phyloP scores from a whole-genome alignment of 2,329 filamentous ascomycete genomes.

The Fusarium metavorans region DNA sequence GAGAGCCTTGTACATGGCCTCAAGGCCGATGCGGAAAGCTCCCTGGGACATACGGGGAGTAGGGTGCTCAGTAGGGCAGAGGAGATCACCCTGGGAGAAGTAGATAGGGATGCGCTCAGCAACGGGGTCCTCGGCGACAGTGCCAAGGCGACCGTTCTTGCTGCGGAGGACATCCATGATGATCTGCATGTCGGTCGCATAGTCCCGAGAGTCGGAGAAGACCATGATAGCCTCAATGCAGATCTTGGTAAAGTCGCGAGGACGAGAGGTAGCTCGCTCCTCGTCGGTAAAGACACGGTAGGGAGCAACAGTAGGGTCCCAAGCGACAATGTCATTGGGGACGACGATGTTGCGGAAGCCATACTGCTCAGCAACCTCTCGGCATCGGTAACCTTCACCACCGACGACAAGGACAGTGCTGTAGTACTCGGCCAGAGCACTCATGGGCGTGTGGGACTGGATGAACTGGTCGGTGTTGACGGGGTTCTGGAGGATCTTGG shows the following conservation, averaged over 20 bases:
- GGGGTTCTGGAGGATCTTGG: conserved; percentile 55
- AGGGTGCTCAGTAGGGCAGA: conserved; percentile 86
- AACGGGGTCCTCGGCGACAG: conserved; percentile 56
- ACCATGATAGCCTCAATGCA: conserved; percentile 90
- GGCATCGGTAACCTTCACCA: conserved; percentile 80
- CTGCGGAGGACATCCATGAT: conserved; percentile 84
- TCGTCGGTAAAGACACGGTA: conserved; percentile 75
- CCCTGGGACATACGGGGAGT: conserved; percentile 88
- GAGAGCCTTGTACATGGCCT: conserved; percentile 79
- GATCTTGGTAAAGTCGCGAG: conserved; percentile 79
- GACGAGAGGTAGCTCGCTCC: conserved; percentile 74
- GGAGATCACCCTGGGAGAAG: conserved; percentile 87
- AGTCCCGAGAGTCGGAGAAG: conserved; percentile 93
- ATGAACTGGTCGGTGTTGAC: conserved; percentile 69
- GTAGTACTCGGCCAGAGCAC: conserved; percentile 81
- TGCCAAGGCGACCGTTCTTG: conserved; percentile 79
- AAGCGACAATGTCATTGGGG: conserved; percentile 81
- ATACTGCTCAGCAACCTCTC: conserved; percentile 64
- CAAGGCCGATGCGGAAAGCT: conserved; percentile 82
- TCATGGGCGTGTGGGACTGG: conserved; percentile 84
- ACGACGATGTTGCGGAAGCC: conserved; percentile 85
- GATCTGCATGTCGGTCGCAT: conserved; percentile 86
- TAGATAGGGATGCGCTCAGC: conserved; percentile 75
- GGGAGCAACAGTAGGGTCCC: conserved; percentile 81
- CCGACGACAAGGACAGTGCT: conserved; percentile 80